A percentile compares a stretch with the other conserved stretches of the same genome.
Evolutionary conservation across 345 rosid genomes (phyloP).

Genomic region (Gossypioides kirkii): DNA sequence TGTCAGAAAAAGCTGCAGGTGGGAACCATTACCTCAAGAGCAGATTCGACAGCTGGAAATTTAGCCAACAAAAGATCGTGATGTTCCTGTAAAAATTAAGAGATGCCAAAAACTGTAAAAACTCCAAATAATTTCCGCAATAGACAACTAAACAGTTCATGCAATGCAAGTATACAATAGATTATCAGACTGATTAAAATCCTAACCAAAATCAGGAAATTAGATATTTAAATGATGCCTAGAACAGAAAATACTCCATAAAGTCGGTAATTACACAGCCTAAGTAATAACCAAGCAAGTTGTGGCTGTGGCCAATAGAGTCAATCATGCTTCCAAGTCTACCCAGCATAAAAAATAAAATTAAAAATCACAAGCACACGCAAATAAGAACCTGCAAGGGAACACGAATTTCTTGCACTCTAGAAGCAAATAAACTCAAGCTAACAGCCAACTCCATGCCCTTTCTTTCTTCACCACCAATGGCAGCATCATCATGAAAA

Average conservation of each 20-base stretch:
- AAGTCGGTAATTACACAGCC: neutral
- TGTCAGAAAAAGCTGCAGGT: constrained; percentile 13
- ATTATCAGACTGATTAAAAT: constrained; percentile 11
- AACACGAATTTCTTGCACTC: constrained; percentile 93
- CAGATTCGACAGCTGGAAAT: constrained; percentile 71
- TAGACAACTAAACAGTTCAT: neutral
- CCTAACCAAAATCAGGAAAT: constrained; percentile 6
- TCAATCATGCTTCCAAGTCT: constrained; percentile 12
- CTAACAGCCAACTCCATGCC: constrained; percentile 97
- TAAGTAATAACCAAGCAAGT: constrained; percentile 3
- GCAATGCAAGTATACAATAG: neutral
- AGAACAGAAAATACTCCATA: constrained; percentile 2
- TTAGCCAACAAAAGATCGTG: constrained; percentile 75
- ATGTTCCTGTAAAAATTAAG: constrained; percentile 59
- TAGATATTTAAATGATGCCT: constrained; percentile 10
- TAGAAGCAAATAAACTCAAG: constrained; percentile 91
- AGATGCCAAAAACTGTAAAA: constrained; percentile 13
- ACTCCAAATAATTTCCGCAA: constrained; percentile 13
- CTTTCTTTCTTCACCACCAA: constrained; percentile 95
- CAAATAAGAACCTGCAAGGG: constrained; percentile 69
- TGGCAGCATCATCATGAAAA: constrained; percentile 93
- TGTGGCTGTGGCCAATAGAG: neutral
- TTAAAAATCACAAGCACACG: neutral
- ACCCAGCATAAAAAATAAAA: neutral
- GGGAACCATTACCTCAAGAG: constrained; percentile 58